Conservation (phyloP, 2,329 filamentous ascomycete genomes). For the Xenoacremonium recifei region DNA sequence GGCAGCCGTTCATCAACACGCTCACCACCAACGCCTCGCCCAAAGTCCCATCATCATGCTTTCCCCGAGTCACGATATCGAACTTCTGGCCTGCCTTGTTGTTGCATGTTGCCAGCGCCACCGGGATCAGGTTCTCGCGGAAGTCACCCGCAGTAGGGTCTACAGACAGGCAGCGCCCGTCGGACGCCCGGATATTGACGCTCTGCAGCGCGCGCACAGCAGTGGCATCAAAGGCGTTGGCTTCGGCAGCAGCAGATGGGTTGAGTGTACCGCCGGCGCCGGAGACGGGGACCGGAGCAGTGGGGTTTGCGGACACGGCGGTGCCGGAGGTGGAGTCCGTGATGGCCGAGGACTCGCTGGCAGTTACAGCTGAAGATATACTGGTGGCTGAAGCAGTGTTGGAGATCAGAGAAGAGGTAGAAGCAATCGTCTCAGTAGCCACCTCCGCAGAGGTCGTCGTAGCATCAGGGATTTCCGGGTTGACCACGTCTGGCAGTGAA, state of each 20-base stretch:
- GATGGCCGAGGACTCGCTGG: neutral
- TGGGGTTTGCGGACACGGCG: slow-evolving; percentile 33
- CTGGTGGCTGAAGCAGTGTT: neutral
- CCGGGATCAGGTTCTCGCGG: slow-evolving; percentile 51
- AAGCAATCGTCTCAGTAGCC: neutral
- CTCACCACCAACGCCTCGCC: slow-evolving; percentile 47
- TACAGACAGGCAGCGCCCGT: slow-evolving; percentile 51
- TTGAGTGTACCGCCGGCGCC: slow-evolving; percentile 48
- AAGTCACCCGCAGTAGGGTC: slow-evolving; percentile 54
- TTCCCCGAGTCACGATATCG: slow-evolving; percentile 49
- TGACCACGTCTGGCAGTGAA: neutral
- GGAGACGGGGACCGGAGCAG: slow-evolving; percentile 45
- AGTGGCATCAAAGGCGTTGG: slow-evolving; percentile 45
- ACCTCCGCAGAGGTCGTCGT: neutral
- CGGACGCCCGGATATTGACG: slow-evolving; percentile 45
- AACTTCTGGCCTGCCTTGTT: slow-evolving; percentile 47
- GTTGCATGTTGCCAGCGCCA: slow-evolving; percentile 43
- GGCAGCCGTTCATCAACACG: slow-evolving; percentile 49
- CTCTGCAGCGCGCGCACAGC: slow-evolving; percentile 45
- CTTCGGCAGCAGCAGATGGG: slow-evolving; percentile 48
- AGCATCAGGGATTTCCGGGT: neutral
- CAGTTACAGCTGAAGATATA: neutral
- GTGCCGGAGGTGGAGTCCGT: slow-evolving; percentile 5
- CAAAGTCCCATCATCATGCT: slow-evolving; percentile 43
- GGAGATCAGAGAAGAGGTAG: neutral